Evolutionary conservation across 78 protist genomes (phyloP).

Genomic region (Tieghemostelium lacteum): DNA sequence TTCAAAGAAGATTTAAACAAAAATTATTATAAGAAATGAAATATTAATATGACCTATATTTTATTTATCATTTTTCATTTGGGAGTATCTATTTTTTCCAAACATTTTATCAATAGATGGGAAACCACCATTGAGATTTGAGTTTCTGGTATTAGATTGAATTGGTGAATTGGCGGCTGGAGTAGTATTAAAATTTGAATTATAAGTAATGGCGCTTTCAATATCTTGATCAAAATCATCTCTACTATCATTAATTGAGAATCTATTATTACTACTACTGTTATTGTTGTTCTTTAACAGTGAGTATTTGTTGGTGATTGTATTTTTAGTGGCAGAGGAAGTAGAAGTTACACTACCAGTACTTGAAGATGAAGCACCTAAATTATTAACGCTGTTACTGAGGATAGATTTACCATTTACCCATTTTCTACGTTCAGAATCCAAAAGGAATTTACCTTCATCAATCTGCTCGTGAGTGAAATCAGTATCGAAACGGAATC

Average conservation of each 20-base stretch:
- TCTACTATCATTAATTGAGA: no score
- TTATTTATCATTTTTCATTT: no score
- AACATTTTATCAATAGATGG: constrained; percentile 4
- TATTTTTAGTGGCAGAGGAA: background rate
- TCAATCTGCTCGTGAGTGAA: constrained; percentile 64
- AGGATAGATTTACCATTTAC: no score
- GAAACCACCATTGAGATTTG: constrained; percentile 4
- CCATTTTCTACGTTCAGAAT: constrained; percentile 32
- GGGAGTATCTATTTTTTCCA: background rate
- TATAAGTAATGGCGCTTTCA: no score
- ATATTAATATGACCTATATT: no score
- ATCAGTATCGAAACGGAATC: constrained; percentile 64
- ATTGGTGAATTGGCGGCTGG: no score
- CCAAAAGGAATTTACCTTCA: constrained; percentile 51
- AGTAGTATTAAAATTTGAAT: background rate
- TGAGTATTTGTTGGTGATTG: background rate
- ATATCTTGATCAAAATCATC: background rate
- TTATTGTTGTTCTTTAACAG: no score
- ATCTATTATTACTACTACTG: background rate
- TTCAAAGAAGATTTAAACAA: no score
- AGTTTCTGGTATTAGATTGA: background rate
- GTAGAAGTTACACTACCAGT: background rate
- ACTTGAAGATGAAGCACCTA: no score
- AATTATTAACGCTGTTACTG: no score
- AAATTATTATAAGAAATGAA: no score